Base-by-base conservation (phyloP, 2,329 filamentous ascomycete genomes). In the Penicillium sp. region DNA sequence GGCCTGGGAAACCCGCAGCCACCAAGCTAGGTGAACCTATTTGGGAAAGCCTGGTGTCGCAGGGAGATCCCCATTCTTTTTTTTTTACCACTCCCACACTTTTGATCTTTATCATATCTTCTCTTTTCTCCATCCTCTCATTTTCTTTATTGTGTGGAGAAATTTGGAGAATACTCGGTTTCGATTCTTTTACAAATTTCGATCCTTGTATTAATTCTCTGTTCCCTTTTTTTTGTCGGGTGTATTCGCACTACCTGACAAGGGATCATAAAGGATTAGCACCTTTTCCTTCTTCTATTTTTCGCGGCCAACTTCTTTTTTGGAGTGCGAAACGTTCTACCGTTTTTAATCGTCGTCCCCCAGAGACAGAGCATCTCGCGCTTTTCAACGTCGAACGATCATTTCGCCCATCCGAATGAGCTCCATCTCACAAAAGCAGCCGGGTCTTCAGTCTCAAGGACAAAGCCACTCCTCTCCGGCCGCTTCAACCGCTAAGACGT, bases 321-420 rank as follows among this genome's bases (percentile, higher is more conserved):
- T 43, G 40, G 26, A 35, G 26, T 46, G 50, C 40, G 50, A 46
- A 35, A 20, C 28, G 5, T 20, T 46, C 26, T 24, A 16, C 43
- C 40, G 14, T 45, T 45, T 23, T 43, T 21, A 21, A 21, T 21
- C n/a, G 8, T 9, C n/a, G 11, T 21, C 38, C 9, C 9, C 12
- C 14, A 43, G 40, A 23, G 40, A 43, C 9, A 43, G n/a, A 43
- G 9, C 53, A 28, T 60, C 56, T 65, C 60, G 61, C 51, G 65
- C 59, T 56, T 64, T 63, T 62, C 62, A 65, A 61, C 65, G 64
- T 61, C 61, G 63, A 61, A 62, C 66, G 61, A 70, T 16, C 68
- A 79, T 82, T 24, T 54, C 21, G 40, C 23, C 45, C 20, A 28
- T 46, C 30, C 26, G 52, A 81, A 85, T 86, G 83, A 85, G 78